Conservation (phyloP, 805 yeast species). For the Candida jianshihensis region DNA sequence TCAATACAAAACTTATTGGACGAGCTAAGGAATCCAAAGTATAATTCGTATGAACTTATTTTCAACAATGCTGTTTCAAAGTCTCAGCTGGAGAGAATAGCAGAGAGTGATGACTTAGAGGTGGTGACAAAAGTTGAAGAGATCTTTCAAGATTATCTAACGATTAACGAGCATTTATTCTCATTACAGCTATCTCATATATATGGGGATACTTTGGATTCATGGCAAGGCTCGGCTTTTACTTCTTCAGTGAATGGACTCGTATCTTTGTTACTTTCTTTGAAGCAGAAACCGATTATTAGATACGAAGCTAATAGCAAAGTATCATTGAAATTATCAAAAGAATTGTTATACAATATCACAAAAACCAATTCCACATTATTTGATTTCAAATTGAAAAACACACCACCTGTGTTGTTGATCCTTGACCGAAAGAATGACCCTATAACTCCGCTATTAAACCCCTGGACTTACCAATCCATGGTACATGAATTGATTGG, state of each 20-base stretch:
- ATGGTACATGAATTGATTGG: slow-evolving; percentile 94
- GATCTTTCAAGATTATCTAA: slow-evolving; percentile 75
- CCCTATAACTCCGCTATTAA: slow-evolving; percentile 85
- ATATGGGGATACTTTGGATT: slow-evolving; percentile 30
- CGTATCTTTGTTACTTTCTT: slow-evolving; percentile 55
- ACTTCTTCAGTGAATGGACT: slow-evolving; percentile 37
- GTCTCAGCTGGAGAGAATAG: slow-evolving; percentile 74
- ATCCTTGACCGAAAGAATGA: slow-evolving; percentile 82
- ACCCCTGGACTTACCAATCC: slow-evolving; percentile 97
- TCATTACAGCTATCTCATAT: slow-evolving; percentile 31
- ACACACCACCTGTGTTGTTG: slow-evolving; percentile 66
- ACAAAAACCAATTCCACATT: slow-evolving; percentile 47
- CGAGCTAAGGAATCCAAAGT: slow-evolving; percentile 76
- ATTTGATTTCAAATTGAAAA: slow-evolving; percentile 60
- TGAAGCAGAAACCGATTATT: slow-evolving; percentile 72
- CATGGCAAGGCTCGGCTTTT: slow-evolving; percentile 42
- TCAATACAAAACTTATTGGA: slow-evolving; percentile 52
- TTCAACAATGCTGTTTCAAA: slow-evolving; percentile 75
- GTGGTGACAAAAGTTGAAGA: slow-evolving; percentile 72
- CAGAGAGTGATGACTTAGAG: slow-evolving; percentile 87
- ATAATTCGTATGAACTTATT: slow-evolving; percentile 67
- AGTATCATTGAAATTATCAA: slow-evolving; percentile 60
- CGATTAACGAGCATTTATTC: slow-evolving; percentile 65
- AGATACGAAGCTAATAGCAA: slow-evolving; percentile 68
- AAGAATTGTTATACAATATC: slow-evolving; percentile 53